These are phyloP conservation scores for Cladosporium sp. DNA, from an alignment of 2,329 filamentous ascomycete genomes.

Conservation along the genomic window DNA sequence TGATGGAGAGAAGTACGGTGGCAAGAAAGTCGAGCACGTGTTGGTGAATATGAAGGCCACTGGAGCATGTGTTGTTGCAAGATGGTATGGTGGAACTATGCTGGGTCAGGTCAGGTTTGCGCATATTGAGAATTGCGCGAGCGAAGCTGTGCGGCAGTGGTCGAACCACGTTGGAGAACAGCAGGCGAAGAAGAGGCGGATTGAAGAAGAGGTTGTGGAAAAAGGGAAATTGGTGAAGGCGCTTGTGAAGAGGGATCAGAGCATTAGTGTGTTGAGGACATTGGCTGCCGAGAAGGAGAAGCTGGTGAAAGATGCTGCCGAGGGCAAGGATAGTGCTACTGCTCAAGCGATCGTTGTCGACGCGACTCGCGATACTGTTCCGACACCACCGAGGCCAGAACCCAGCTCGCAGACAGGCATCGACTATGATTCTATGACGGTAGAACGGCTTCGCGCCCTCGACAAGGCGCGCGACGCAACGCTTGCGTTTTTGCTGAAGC, in stretches of 20 bases:
- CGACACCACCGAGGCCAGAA: not conserved
- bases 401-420: slow-evolving; percentile 24
- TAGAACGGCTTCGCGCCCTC: slow-evolving; percentile 45
- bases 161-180: slow-evolving; percentile 36
- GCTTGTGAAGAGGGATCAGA: slow-evolving; percentile 51
- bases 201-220: slow-evolving; percentile 37
- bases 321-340: not conserved
- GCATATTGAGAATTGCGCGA: slow-evolving; percentile 54
- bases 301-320: slow-evolving; percentile 34
- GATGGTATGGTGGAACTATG: slow-evolving; percentile 58
- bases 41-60: slow-evolving; percentile 47
- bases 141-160: slow-evolving; percentile 51
- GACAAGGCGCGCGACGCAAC: slow-evolving; percentile 57
- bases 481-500: slow-evolving; percentile 54
- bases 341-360: slow-evolving; percentile 13
- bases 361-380: slow-evolving; percentile 10
- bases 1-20: slow-evolving; percentile 57
- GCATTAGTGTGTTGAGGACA: slow-evolving; percentile 49
- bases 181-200: slow-evolving; percentile 36
- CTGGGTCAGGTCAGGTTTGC: slow-evolving; percentile 56
- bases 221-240: slow-evolving; percentile 43
- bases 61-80: slow-evolving; percentile 54
- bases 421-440: slow-evolving; percentile 47
- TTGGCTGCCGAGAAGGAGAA: slow-evolving; percentile 51
- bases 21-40: slow-evolving; percentile 50